A percentile compares a stretch with the other conserved stretches of the same genome.
These are phyloP conservation scores for Xylaria grammica DNA, from an alignment of 495 filamentous ascomycete genomes.

Conservation along the genomic window DNA sequence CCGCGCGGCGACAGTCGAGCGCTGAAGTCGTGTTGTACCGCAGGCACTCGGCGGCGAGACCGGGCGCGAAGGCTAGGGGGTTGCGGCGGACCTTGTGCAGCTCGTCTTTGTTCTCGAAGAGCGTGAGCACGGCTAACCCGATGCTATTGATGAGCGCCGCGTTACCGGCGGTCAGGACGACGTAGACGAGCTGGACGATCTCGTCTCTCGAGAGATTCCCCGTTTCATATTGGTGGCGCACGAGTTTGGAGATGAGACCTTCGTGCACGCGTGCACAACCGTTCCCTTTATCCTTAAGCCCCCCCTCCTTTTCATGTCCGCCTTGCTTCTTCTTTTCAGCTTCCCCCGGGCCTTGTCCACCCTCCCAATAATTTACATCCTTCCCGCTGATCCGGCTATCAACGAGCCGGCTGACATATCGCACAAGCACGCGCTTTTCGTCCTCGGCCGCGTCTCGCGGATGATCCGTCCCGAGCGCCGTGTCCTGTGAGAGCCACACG, in stretches of 20 bases:
- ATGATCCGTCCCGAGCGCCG: conserved; percentile 19
- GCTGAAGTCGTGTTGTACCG: conserved; percentile 52
- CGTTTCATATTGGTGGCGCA: conserved; percentile 43
- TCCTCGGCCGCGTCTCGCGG: conserved; percentile 36
- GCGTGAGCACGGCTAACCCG: conserved; percentile 45
- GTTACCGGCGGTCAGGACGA: conserved; percentile 54
- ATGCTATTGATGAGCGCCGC: conserved; percentile 58
- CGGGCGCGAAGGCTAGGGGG: conserved; percentile 30
- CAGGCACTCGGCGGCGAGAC: conserved; percentile 53
- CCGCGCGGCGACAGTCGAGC: conserved; percentile 48
- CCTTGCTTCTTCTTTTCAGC: conserved; percentile 45
- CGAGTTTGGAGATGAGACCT: conserved; percentile 50
- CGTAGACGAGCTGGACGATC: conserved; percentile 49
- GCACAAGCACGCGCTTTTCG: conserved; percentile 23
- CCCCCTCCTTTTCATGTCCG: too few species aligned
- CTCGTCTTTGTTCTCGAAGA: conserved; percentile 44
- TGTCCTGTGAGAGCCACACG: conserved; percentile 1
- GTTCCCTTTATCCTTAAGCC: conserved; percentile 34
- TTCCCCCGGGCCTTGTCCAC: conserved; percentile 27
- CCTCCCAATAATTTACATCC: conserved; percentile 42
- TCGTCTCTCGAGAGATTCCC: conserved; percentile 46
- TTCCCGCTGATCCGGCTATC: conserved; percentile 35
- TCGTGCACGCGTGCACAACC: conserved; percentile 5
- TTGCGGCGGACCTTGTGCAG: conserved; percentile 44
- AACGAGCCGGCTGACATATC: not conserved